A percentile compares a stretch with the other conserved stretches of the same genome.
Evolutionary conservation across 768 basidiomycete genomes (phyloP).

Genomic region (Dioszegia aurantiaca): DNA sequence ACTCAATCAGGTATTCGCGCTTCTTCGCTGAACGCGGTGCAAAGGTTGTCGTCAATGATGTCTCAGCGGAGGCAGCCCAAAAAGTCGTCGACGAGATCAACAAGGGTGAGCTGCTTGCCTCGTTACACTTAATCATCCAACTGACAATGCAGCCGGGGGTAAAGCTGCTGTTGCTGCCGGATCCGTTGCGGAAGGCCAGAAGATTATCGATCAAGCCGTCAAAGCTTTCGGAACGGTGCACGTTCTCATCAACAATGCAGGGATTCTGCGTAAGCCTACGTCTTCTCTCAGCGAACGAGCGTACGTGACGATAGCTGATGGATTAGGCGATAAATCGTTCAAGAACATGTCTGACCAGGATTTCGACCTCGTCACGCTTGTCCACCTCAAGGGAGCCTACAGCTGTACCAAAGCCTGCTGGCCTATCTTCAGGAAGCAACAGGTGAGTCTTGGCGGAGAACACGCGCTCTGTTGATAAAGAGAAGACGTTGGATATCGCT

Average conservation of each 20-base stretch:
- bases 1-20: constrained; percentile 78
- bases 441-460: constrained; percentile 34
- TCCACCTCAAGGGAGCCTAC: constrained; percentile 92
- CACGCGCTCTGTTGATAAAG: too few relatives aligned
- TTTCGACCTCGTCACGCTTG: constrained; percentile 81
- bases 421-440: constrained; percentile 73
- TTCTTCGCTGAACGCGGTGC: constrained; percentile 91
- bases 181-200: constrained; percentile 77
- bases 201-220: constrained; percentile 80
- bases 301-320: not conserved
- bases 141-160: constrained; percentile 66
- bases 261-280: constrained; percentile 64
- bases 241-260: constrained; percentile 88
- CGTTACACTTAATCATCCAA: too few relatives aligned
- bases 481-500: too few relatives aligned
- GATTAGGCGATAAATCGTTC: constrained; percentile 59
- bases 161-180: constrained; percentile 83
- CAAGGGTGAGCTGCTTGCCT: constrained; percentile 61
- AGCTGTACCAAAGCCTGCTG: constrained; percentile 91
- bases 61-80: constrained; percentile 80
- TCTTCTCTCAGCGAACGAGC: not conserved
- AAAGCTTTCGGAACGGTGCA: constrained; percentile 69
- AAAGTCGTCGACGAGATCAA: constrained; percentile 87
- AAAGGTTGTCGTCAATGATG: constrained; percentile 92
- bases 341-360: constrained; percentile 94